A percentile compares a stretch with the other conserved stretches of the same genome.
Evolutionary conservation across 2,329 filamentous ascomycete species (phyloP).

Genomic region (Cladosporium sp.): DNA sequence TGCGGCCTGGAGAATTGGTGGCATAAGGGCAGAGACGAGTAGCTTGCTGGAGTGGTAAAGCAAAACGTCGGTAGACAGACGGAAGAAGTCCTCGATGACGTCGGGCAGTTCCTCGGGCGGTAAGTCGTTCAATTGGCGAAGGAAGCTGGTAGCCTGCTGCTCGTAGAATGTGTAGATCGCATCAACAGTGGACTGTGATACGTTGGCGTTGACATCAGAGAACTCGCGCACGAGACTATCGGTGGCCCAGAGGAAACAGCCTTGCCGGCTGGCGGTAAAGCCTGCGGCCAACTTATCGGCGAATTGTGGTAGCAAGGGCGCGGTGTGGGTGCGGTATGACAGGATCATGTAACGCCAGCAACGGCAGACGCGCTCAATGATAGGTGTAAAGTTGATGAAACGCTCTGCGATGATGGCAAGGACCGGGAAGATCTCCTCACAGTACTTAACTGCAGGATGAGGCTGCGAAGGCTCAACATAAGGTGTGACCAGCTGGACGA

Average conservation of each 20-base stretch:
- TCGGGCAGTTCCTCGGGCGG: conserved; percentile 75
- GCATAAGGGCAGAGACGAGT: conserved; percentile 74
- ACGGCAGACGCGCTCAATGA: conserved; percentile 88
- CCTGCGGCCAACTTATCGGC: conserved; percentile 85
- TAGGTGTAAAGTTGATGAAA: conserved; percentile 81
- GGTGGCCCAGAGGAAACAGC: conserved; percentile 98
- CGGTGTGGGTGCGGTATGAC: conserved; percentile 87
- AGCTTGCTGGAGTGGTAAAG: conserved; percentile 88
- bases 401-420: conserved; percentile 83
- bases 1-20: conserved; percentile 82
- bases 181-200: conserved; percentile 77
- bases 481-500: conserved; percentile 76
- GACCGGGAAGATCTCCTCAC: conserved; percentile 88
- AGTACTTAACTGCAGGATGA: conserved; percentile 94
- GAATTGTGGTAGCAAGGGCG: conserved; percentile 78
- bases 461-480: conserved; percentile 69
- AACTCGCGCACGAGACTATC: conserved; percentile 94
- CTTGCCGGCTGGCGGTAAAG: conserved; percentile 82
- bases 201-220: conserved; percentile 81
- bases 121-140: conserved; percentile 84
- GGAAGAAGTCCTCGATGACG: conserved; percentile 96
- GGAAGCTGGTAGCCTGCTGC: conserved; percentile 84
- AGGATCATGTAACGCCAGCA: conserved; percentile 98
- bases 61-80: conserved; percentile 84
- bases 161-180: conserved; percentile 95